Evolutionary conservation across 495 filamentous ascomycete genomes (phyloP).

Genomic region (Usnea hakonensis): DNA sequence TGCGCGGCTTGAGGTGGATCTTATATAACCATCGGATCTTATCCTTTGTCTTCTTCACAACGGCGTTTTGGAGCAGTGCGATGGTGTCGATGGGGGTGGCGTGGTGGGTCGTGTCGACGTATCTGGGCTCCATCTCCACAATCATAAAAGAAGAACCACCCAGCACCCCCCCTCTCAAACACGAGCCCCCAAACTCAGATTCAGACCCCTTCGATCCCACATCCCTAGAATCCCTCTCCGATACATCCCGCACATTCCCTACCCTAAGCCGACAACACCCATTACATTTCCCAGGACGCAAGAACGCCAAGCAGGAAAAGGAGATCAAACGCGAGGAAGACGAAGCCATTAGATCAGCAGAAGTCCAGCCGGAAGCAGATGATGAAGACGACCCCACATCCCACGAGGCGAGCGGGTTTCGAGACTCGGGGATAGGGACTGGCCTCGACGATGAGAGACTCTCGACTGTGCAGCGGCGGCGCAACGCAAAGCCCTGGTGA

Average conservation of each 20-base stretch:
- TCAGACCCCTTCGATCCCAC: conserved; percentile 25
- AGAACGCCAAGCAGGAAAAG: conserved; percentile 14
- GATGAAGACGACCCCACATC: conserved; percentile 22
- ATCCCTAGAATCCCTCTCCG: conserved; percentile 32
- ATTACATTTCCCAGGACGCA: conserved; percentile 26
- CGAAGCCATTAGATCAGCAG: conserved; percentile 7
- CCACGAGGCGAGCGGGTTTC: conserved; percentile 12
- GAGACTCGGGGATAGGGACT: conserved; percentile 29
- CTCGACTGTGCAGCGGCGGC: conserved; percentile 15
- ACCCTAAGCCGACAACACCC: conserved; percentile 44
- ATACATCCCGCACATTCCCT: conserved; percentile 49
- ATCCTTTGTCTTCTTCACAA: conserved; percentile 58
- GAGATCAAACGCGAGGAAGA: conserved; percentile 16
- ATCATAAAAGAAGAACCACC: conserved; percentile 17
- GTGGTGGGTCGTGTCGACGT: conserved; percentile 47
- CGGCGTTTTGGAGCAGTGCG: conserved; percentile 65
- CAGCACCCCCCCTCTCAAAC: conserved; percentile 21
- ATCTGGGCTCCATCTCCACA: conserved; percentile 23
- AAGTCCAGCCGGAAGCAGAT: conserved; percentile 22
- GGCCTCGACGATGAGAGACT: conserved; percentile 23
- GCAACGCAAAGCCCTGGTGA: conserved; percentile 21
- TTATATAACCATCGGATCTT: conserved; percentile 75
- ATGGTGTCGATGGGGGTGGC: conserved; percentile 51
- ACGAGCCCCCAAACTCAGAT: conserved; percentile 27
- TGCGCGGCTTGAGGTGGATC: conserved; percentile 70